These are phyloP conservation scores for Ceratocystis destructans DNA, from an alignment of 2,329 filamentous ascomycete genomes.

Conservation along the genomic window DNA sequence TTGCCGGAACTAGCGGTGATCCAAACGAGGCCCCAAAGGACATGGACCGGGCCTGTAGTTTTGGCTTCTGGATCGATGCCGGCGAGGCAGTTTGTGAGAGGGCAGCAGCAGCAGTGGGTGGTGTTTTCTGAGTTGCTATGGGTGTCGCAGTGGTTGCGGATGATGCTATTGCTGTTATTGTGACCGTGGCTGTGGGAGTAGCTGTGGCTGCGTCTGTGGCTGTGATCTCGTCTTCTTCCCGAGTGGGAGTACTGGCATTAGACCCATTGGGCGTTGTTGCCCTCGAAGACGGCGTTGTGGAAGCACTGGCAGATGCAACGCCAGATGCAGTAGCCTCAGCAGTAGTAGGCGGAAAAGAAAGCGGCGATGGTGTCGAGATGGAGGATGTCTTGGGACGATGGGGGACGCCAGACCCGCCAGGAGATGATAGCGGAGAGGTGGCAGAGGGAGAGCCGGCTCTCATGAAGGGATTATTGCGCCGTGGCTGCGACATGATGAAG, in stretches of 20 bases:
- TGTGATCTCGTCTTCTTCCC: neutral
- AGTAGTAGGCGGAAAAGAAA: constrained; percentile 28
- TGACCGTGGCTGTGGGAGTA: neutral
- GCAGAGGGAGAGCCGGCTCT: constrained; percentile 48
- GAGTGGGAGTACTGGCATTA: neutral
- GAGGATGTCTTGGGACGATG: constrained; percentile 63
- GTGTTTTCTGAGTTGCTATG: neutral
- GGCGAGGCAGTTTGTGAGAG: neutral
- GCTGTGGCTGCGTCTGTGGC: neutral
- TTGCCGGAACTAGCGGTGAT: constrained; percentile 29
- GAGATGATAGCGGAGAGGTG: constrained; percentile 21
- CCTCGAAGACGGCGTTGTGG: neutral
- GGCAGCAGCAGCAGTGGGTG: neutral
- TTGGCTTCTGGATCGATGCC: constrained; percentile 2
- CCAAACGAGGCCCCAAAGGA: constrained; percentile 32
- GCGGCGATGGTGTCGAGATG: constrained; percentile 46
- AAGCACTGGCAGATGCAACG: neutral
- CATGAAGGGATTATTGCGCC: constrained; percentile 68
- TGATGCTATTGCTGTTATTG: too few relatives aligned
- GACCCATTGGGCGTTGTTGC: neutral
- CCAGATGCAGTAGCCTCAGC: neutral
- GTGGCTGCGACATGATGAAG: constrained; percentile 37
- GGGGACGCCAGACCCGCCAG: constrained; percentile 27
- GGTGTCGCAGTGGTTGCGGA: neutral
- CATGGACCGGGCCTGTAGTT: constrained; percentile 12